A percentile compares a stretch with the other conserved stretches of the same genome.
phyloP scores from a whole-genome alignment of 352 stramenopile species.

The Phytophthora constricta region DNA sequence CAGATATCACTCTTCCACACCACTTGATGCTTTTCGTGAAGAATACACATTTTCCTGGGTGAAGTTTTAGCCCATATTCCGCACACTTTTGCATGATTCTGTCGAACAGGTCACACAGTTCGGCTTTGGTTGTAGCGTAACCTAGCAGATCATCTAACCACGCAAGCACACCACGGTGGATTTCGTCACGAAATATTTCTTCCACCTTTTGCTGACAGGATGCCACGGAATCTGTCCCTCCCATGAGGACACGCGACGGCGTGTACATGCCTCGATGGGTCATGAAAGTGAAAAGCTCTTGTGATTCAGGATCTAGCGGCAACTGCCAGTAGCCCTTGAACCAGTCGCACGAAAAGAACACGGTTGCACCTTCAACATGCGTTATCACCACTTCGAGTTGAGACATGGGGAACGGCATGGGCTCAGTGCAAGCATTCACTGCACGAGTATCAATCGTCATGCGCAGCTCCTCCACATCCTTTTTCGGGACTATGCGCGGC shows the following conservation, averaged over 20 bases:
- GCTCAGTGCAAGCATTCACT: constrained; percentile 22
- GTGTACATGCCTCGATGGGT: constrained; percentile 16
- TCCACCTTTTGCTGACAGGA: constrained; percentile 16
- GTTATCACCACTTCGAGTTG: constrained; percentile 26
- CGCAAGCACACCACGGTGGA: constrained; percentile 8
- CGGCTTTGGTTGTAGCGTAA: not conserved
- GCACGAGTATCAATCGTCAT: constrained; percentile 18
- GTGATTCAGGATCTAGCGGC: constrained; percentile 7
- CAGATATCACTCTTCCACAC: no score
- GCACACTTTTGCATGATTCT: constrained; percentile 6
- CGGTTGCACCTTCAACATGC: constrained; percentile 20
- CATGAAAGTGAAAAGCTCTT: constrained; percentile 17
- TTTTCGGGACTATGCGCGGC: constrained; percentile 29
- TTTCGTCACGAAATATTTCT: constrained; percentile 3
- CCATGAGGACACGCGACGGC: constrained; percentile 24
- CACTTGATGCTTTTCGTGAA: constrained; percentile 20
- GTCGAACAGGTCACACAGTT: constrained; percentile 10
- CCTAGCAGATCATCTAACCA: constrained; percentile 10
- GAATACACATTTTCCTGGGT: constrained; percentile 29
- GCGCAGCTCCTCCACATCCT: constrained; percentile 10
- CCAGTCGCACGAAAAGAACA: constrained; percentile 32
- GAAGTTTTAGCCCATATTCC: constrained; percentile 22
- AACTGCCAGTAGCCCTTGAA: constrained; percentile 21
- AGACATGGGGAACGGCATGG: constrained; percentile 34
- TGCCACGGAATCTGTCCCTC: constrained; percentile 16